Evolutionary conservation across 2,329 filamentous ascomycete genomes (phyloP).

Genomic region (Sarocladium brachiariae): DNA sequence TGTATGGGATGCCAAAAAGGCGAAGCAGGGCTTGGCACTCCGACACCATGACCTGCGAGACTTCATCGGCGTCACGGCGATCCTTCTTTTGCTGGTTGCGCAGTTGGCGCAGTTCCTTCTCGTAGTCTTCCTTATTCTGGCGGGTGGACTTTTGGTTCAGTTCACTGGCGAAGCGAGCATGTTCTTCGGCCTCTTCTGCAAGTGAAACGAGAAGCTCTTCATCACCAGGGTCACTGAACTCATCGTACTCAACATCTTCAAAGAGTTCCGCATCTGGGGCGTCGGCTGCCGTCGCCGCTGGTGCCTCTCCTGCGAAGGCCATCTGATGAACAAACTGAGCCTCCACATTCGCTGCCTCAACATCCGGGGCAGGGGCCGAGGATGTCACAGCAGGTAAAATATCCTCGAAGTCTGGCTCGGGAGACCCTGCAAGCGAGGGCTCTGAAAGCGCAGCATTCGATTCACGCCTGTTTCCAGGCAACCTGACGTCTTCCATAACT

Average conservation of each 20-base stretch:
- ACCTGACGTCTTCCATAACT: conserved; percentile 30
- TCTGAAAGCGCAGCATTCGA: not conserved
- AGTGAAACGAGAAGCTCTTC: conserved; percentile 82
- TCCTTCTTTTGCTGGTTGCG: conserved; percentile 96
- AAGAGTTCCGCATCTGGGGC: conserved; percentile 23
- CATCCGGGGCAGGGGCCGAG: not conserved
- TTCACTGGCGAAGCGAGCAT: conserved; percentile 83
- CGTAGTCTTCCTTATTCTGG: conserved; percentile 73
- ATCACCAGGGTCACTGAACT: conserved; percentile 83
- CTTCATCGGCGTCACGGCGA: conserved; percentile 89
- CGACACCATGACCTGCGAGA: conserved; percentile 90
- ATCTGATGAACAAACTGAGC: not conserved
- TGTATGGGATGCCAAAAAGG: conserved; percentile 90
- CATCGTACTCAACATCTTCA: conserved; percentile 59
- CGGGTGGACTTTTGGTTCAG: conserved; percentile 68
- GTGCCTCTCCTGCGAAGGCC: conserved; percentile 28
- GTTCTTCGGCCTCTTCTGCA: conserved; percentile 85
- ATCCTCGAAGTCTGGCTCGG: conserved; percentile 31
- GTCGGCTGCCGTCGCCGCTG: conserved; percentile 16
- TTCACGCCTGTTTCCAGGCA: not conserved
- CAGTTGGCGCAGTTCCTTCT: conserved; percentile 77
- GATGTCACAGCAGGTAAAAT: conserved; percentile 19
- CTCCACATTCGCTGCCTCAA: not conserved
- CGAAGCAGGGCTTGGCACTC: conserved; percentile 89
- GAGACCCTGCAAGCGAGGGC: conserved; percentile 19